Conservation (phyloP, 2,329 filamentous ascomycete genomes). For the Plectosphaerella plurivora region DNA sequence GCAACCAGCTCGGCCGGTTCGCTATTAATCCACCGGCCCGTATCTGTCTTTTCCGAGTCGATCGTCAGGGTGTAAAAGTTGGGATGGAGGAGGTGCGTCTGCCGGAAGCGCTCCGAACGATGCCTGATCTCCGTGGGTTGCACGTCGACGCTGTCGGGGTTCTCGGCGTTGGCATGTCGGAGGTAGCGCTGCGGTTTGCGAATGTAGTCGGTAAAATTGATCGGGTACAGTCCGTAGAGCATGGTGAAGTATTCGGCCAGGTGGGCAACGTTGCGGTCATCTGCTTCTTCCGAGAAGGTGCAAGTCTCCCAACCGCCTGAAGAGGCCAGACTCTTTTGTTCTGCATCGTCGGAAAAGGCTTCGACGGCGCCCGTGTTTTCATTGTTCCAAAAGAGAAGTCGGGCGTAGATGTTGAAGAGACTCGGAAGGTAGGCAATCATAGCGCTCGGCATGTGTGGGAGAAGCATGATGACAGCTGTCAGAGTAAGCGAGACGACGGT, state of each 20-base stretch:
- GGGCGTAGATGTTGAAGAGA: slow-evolving; percentile 77
- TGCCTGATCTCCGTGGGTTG: slow-evolving; percentile 74
- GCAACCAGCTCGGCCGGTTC: slow-evolving; percentile 77
- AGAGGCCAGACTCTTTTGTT: slow-evolving; percentile 21
- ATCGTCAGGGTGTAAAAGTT: slow-evolving; percentile 78
- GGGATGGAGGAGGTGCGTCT: slow-evolving; percentile 72
- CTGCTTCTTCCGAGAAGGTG: slow-evolving; percentile 55
- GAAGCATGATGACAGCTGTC: slow-evolving; percentile 72
- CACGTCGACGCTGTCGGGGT: slow-evolving; percentile 70
- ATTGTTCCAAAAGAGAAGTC: slow-evolving; percentile 74
- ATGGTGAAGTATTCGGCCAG: slow-evolving; percentile 75
- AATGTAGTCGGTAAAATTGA: slow-evolving; percentile 84
- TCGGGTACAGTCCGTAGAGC: slow-evolving; percentile 76
- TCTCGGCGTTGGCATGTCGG: slow-evolving; percentile 65
- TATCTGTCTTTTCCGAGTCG: slow-evolving; percentile 74
- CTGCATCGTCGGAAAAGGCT: slow-evolving; percentile 32
- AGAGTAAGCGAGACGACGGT: slow-evolving; percentile 72
- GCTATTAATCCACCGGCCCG: slow-evolving; percentile 73
- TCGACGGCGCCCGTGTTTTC: slow-evolving; percentile 38
- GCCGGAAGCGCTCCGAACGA: slow-evolving; percentile 69
- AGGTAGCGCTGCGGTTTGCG: slow-evolving; percentile 76
- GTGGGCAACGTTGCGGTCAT: slow-evolving; percentile 60
- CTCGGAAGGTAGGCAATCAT: slow-evolving; percentile 64
- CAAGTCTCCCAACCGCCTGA: slow-evolving; percentile 60
- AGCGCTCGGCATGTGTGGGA: slow-evolving; percentile 75